Evolutionary conservation across 345 rosid genomes (phyloP), one percentile per base, ranked within the genome.

Genomic region (Citrus reticulata): DNA sequence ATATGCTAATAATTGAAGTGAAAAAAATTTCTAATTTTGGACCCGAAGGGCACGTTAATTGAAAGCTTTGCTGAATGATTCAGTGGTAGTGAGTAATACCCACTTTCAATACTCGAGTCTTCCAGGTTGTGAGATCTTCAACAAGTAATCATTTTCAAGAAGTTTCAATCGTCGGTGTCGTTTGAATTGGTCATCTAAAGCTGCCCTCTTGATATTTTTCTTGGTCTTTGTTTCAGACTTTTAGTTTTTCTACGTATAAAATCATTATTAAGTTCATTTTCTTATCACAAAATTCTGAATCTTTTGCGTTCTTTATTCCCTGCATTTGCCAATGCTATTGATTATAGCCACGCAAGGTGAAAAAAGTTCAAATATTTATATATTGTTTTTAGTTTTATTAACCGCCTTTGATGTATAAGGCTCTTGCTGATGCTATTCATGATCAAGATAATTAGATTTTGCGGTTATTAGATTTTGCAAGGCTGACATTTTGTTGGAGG

Each of bases 171-270:
- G 61, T 49, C 49, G 63, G 49, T 10, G 2, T 16, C 32, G 49
- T 30, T 75, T 75, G 78, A 75, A 64, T 29, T 13, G n/a, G 78
- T 75, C 78, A 5, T 75, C 8, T 2, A 29, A 54, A 55, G 27
- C 54, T n/a, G 73, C 11, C 13, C 3, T 16, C 34, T 75, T 34
- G 9, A 1, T 66, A 9, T 32, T 19, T 46, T 39, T 67, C 73
- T 55, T 32, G 65, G 79, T 55, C 73, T 67, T 35, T 54, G 79
- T 32, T 49, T 67, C 34, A 76, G 32, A 67, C 63, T 64, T 34
- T 49, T 49, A 35, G 62, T 13, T 65, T 75, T 62, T 62, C 59
- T 0, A 40, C 3, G 40, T 6, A 9, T 37, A 30, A 74, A 29
- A 40, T 71, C 62, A 6, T 30, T 19, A 17, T 29, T 29, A 71